Evolutionary conservation across 208 protist species (phyloP).

Genomic region (Leishmania guyanensis): DNA sequence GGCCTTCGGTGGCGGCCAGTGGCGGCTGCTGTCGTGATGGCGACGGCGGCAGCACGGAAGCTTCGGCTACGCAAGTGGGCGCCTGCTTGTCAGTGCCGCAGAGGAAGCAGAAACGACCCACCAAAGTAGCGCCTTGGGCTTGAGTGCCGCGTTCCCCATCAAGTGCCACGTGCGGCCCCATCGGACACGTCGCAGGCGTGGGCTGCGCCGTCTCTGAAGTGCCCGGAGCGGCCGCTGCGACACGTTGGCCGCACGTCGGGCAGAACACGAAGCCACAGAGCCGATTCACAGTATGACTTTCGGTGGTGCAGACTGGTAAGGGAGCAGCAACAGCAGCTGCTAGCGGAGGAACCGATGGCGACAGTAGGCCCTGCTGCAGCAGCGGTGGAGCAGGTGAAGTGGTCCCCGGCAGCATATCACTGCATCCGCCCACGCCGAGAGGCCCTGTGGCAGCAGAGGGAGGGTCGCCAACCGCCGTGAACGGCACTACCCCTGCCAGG

Average conservation of each 20-base stretch:
- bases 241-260: conserved; percentile 19
- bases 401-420: background rate
- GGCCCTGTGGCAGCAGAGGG: background rate
- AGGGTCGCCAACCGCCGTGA: background rate
- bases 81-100: conserved; percentile 19
- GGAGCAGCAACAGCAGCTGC: background rate
- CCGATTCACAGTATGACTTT: conserved; percentile 11
- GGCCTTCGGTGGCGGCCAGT: background rate
- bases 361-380: background rate
- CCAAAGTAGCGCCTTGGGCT: background rate
- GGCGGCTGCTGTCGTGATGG: background rate
- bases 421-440: background rate
- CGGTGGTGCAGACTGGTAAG: background rate
- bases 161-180: background rate
- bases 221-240: background rate
- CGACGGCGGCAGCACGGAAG: background rate
- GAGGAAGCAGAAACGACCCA: conserved; percentile 21
- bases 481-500: background rate
- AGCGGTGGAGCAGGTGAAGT: background rate
- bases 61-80: background rate
- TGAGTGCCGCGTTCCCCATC: background rate
- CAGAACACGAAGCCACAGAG: conserved; percentile 28
- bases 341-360: background rate
- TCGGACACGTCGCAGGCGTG: conserved; percentile 11
- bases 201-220: background rate